A percentile compares a stretch with the other conserved stretches of the same genome.
Evolutionary conservation across 106 monocot species (phyloP).

Genomic region (Chionographis japonica): DNA sequence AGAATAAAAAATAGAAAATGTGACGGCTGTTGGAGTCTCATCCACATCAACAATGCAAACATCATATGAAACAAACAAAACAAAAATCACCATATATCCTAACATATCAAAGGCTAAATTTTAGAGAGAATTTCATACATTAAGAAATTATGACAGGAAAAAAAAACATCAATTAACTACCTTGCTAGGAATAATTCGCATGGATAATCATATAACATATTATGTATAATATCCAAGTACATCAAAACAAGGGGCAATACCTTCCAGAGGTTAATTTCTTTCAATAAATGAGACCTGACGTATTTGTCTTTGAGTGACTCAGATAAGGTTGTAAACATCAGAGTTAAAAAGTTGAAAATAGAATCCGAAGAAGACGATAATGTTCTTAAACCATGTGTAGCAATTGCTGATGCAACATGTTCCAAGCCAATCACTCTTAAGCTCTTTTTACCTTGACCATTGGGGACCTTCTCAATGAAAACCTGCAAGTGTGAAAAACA

Average conservation of each 20-base stretch:
- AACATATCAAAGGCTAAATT: no score
- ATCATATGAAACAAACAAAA: no score
- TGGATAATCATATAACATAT: no score
- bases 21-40: no score
- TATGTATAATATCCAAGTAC: neutral
- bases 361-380: constrained; percentile 8
- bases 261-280: constrained; percentile 13
- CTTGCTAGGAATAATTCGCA: no score
- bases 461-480: constrained; percentile 32
- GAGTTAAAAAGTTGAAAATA: constrained; percentile 21
- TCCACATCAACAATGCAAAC: no score
- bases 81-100: no score
- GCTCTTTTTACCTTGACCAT: constrained; percentile 16
- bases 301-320: constrained; percentile 24
- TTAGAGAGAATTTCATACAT: no score
- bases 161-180: no score
- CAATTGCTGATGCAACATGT: constrained; percentile 18
- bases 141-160: no score
- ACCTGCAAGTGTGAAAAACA: constrained; percentile 6
- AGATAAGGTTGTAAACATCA: constrained; percentile 22
- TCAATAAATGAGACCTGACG: constrained; percentile 15
- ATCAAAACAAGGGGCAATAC: neutral
- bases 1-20: no score
- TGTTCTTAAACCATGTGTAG: constrained; percentile 14
- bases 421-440: constrained; percentile 24